These are phyloP conservation scores for Harringtonia aguacate DNA, from an alignment of 2,329 filamentous ascomycete genomes.

Conservation along the genomic window DNA sequence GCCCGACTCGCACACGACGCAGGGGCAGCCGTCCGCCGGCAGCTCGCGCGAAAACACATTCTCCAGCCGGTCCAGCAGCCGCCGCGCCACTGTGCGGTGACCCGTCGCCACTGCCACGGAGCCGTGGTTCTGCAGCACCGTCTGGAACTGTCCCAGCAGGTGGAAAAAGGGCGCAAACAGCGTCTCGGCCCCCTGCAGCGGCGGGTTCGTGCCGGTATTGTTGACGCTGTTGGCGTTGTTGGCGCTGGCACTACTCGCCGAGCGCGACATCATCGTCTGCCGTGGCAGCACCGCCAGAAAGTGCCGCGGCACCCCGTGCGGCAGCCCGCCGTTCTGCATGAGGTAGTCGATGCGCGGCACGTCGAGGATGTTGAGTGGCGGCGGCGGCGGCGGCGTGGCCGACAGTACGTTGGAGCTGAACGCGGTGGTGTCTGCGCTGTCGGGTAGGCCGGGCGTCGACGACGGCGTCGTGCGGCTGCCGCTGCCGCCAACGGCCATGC, in stretches of 20 bases:
- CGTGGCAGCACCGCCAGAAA: slow-evolving; percentile 56
- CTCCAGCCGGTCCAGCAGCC: slow-evolving; percentile 80
- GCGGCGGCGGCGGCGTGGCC: slow-evolving; percentile 61
- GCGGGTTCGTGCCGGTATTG: slow-evolving; percentile 47
- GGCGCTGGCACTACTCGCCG: slow-evolving; percentile 43
- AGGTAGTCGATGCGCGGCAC: slow-evolving; percentile 85
- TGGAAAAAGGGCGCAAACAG: slow-evolving; percentile 77
- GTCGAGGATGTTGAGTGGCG: slow-evolving; percentile 58
- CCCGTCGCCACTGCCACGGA: slow-evolving; percentile 92
- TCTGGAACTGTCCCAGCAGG: slow-evolving; percentile 75
- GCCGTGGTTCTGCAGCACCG: slow-evolving; percentile 71
- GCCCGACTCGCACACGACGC: slow-evolving; percentile 64
- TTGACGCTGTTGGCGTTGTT: neutral
- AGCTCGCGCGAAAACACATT: slow-evolving; percentile 92
- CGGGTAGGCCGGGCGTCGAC: neutral
- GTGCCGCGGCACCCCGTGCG: slow-evolving; percentile 59
- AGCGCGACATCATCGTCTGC: slow-evolving; percentile 31
- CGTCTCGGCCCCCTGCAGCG: slow-evolving; percentile 55
- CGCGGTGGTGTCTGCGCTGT: slow-evolving; percentile 2
- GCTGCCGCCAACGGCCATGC: neutral
- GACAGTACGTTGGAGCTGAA: slow-evolving; percentile 21
- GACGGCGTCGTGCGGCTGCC: neutral
- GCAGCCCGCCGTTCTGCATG: slow-evolving; percentile 75
- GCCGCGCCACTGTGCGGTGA: slow-evolving; percentile 85
- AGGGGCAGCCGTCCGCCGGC: slow-evolving; percentile 73